Percentiles rank a stretch among this genome's conserved stretches.
phyloP scores from a whole-genome alignment of 2,329 filamentous ascomycete species.

The Pezicula neosporulosa region DNA sequence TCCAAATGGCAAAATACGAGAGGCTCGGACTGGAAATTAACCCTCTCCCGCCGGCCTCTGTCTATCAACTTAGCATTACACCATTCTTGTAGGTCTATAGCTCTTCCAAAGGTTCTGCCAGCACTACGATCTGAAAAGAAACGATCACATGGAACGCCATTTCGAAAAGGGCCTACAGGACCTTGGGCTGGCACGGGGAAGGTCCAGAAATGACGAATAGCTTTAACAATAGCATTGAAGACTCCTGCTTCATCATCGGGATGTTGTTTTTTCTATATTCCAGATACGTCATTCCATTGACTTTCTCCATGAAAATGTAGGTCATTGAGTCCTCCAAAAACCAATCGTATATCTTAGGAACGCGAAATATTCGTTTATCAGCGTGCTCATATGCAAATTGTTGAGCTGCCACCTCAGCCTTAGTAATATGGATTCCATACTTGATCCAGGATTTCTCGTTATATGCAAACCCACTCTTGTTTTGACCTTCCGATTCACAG shows the following conservation, averaged over 20 bases:
- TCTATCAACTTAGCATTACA: neutral
- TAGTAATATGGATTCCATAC: neutral
- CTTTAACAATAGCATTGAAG: neutral
- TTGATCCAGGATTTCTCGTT: neutral
- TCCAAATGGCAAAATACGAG: neutral
- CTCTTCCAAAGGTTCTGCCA: neutral
- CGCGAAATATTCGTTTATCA: neutral
- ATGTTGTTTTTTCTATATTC: neutral
- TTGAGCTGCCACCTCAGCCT: neutral
- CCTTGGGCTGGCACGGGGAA: neutral
- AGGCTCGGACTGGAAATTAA: neutral
- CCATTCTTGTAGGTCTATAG: neutral
- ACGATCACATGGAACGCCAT: neutral
- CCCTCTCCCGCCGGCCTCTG: neutral
- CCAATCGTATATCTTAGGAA: neutral
- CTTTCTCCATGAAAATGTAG: neutral
- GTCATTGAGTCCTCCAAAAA: neutral
- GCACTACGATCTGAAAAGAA: neutral
- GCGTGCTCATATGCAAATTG: neutral
- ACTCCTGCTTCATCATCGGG: neutral
- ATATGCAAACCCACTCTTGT: neutral
- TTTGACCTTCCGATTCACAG: neutral
- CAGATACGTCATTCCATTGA: neutral
- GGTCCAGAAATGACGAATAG: neutral
- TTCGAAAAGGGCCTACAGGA: neutral